These are phyloP conservation scores for Sugiyamaella mastotermitis DNA, from an alignment of 805 yeast genomes.

Conservation along the genomic window DNA sequence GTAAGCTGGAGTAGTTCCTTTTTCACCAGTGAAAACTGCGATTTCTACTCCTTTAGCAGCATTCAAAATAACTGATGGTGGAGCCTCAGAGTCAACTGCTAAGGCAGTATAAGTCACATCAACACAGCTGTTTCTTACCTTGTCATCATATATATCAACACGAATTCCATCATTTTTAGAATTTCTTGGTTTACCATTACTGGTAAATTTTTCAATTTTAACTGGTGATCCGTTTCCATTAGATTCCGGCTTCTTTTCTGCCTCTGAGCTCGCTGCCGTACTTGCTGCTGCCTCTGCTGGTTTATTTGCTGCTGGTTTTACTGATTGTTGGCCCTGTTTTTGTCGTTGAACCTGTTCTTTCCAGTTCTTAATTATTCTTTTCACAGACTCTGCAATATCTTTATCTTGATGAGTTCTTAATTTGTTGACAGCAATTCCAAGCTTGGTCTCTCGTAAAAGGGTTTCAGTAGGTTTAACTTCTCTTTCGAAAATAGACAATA, in stretches of 20 bases:
- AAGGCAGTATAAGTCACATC: slow-evolving; percentile 83
- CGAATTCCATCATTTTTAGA: slow-evolving; percentile 77
- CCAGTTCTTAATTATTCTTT: slow-evolving; percentile 81
- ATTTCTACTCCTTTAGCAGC: slow-evolving; percentile 68
- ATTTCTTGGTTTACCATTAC: slow-evolving; percentile 56
- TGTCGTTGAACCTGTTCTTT: slow-evolving; percentile 68
- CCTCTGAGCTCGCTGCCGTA: slow-evolving; percentile 6
- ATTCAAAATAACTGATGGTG: slow-evolving; percentile 54
- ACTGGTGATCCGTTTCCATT: slow-evolving; percentile 13
- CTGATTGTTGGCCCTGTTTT: slow-evolving; percentile 26
- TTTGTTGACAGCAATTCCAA: slow-evolving; percentile 95
- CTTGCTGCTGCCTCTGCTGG: slow-evolving; percentile 20
- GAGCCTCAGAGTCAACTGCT: slow-evolving; percentile 65
- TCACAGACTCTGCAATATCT: slow-evolving; percentile 58
- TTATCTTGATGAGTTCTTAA: slow-evolving; percentile 65
- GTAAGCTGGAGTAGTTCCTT: slow-evolving; percentile 50
- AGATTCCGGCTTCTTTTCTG: too few relatives aligned
- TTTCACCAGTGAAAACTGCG: slow-evolving; percentile 59
- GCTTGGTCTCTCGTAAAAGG: slow-evolving; percentile 81
- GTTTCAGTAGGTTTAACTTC: slow-evolving; percentile 81
- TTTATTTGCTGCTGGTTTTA: slow-evolving; percentile 4
- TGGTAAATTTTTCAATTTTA: slow-evolving; percentile 35
- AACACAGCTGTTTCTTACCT: slow-evolving; percentile 78
- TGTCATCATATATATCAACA: slow-evolving; percentile 61
- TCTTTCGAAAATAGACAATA: slow-evolving; percentile 57